Conservation (phyloP, 495 filamentous ascomycete genomes). For the Penicillium coffeae region DNA sequence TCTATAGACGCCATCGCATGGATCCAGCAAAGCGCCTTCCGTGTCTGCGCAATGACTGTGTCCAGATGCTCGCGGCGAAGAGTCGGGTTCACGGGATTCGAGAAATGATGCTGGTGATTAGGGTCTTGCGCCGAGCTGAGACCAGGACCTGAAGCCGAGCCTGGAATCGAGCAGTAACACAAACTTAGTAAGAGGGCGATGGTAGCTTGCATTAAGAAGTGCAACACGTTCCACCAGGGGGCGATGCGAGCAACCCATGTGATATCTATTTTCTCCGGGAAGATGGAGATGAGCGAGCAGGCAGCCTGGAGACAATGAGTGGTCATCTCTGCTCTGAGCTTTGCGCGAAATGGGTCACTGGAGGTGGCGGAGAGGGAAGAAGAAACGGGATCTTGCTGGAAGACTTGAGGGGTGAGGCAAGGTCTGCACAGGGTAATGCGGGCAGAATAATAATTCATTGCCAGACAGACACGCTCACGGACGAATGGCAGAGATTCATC, state of each 20-base stretch:
- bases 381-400: no score
- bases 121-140: constrained; percentile 8
- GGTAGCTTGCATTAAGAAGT: constrained; percentile 60
- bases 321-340: constrained; percentile 49
- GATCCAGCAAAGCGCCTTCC: constrained; percentile 50
- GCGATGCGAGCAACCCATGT: constrained; percentile 42
- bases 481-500: constrained; percentile 11
- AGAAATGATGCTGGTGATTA: neutral
- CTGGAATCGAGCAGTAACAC: constrained; percentile 21
- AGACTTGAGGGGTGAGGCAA: constrained; percentile 36
- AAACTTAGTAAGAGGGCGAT: constrained; percentile 55
- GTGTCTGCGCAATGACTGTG: constrained; percentile 37
- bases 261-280: constrained; percentile 39
- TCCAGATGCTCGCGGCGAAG: constrained; percentile 9
- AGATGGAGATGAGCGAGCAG: constrained; percentile 44
- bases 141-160: neutral
- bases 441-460: constrained; percentile 54
- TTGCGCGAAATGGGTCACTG: constrained; percentile 32
- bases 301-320: constrained; percentile 54
- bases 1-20: constrained; percentile 40
- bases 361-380: neutral
- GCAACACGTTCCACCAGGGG: constrained; percentile 61
- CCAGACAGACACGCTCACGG: constrained; percentile 36
- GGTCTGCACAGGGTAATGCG: constrained; percentile 57
- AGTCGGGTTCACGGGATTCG: neutral